Percentiles rank a stretch among this genome's conserved stretches.
These are phyloP conservation scores for Orobanche coerulescens DNA, from an alignment of 257 asterid genomes.

Conservation along the genomic window DNA sequence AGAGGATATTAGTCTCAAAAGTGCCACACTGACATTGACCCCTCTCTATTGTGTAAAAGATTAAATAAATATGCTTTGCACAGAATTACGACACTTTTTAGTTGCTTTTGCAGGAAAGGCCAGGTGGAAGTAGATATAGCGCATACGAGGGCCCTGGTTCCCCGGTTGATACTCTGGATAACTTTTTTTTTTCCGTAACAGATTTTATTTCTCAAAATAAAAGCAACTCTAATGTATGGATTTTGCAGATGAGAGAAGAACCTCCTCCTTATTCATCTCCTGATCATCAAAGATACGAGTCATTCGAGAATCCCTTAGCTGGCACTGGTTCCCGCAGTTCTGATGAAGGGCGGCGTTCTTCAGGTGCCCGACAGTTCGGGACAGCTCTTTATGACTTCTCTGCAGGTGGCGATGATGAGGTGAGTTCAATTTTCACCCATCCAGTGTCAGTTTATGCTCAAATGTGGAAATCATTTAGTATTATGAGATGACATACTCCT, in stretches of 20 bases:
- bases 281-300: constrained; percentile 57
- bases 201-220: constrained; percentile 14
- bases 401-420: constrained; percentile 99
- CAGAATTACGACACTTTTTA: constrained; percentile 22
- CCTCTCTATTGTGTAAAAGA: constrained; percentile 4
- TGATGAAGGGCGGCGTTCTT: constrained; percentile 68
- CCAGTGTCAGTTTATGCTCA: background rate
- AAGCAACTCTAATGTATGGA: constrained; percentile 19
- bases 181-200: constrained; percentile 13
- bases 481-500: background rate
- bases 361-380: constrained; percentile 66
- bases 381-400: constrained; percentile 95
- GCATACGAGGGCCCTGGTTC: constrained; percentile 62
- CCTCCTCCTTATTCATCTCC: constrained; percentile 99
- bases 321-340: constrained; percentile 62
- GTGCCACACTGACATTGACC: background rate
- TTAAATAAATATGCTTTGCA: background rate
- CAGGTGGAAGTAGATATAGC: constrained; percentile 60
- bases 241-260: constrained; percentile 77
- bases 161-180: constrained; percentile 43
- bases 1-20: background rate
- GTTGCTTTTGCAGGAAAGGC: constrained; percentile 54
- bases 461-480: background rate
- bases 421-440: constrained; percentile 20
- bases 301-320: constrained; percentile 93